A percentile compares a stretch with the other conserved stretches of the same genome.
Evolutionary conservation across 768 basidiomycete species (phyloP).

Genomic region (Clitopilus hobsonii): DNA sequence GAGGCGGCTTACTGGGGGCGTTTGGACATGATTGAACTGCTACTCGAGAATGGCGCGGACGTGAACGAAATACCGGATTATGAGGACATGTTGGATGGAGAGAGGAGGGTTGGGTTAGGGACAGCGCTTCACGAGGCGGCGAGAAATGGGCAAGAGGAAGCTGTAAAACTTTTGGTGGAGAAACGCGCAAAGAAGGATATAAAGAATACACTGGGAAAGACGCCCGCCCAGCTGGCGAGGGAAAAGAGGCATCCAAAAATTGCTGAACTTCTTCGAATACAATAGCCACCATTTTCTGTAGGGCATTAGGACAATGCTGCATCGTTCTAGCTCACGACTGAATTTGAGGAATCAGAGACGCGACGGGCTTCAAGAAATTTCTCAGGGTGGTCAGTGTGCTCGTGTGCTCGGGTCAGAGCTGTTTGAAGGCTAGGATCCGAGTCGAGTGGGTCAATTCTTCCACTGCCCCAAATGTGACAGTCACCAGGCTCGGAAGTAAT

Average conservation of each 20-base stretch:
- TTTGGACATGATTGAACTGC: slow-evolving; percentile 8
- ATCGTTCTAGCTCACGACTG: background rate
- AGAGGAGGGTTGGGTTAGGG: slow-evolving; percentile 12
- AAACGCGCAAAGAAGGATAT: background rate
- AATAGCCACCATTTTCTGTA: background rate
- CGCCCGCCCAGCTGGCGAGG: background rate
- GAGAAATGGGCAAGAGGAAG: slow-evolving; percentile 6
- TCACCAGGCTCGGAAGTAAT: too few species aligned
- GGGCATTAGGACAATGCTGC: background rate
- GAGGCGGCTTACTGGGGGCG: slow-evolving; percentile 11
- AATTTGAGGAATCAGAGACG: too few species aligned
- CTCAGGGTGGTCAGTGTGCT: too few species aligned
- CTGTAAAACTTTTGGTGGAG: background rate
- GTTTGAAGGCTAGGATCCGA: too few species aligned
- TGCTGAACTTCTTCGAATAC: background rate
- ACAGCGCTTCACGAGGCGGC: slow-evolving; percentile 13
- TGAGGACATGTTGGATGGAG: slow-evolving; percentile 3
- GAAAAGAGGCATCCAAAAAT: background rate
- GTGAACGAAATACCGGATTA: slow-evolving; percentile 12
- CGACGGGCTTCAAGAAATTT: too few species aligned
- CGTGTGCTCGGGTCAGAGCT: too few species aligned
- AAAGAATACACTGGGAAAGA: background rate
- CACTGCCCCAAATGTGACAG: too few species aligned
- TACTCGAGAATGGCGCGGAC: slow-evolving; percentile 11
- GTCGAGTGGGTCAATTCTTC: too few species aligned